phyloP scores from a whole-genome alignment of 345 rosid genomes.

The Lumnitzera littorea region DNA sequence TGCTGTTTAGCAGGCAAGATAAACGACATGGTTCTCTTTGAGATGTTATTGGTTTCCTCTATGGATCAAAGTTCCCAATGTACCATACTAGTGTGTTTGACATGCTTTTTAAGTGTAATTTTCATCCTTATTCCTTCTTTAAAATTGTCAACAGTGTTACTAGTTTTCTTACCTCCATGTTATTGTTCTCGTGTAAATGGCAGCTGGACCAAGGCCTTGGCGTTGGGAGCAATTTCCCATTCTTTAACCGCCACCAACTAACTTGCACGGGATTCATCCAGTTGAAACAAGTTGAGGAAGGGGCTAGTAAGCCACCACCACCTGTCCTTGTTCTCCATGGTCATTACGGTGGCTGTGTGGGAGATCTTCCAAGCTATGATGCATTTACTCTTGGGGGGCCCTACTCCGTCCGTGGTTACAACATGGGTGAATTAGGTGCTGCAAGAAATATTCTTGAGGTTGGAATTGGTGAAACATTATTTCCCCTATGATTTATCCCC shows the following conservation, averaged over 20 bases:
- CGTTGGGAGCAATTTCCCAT: slow-evolving; percentile 87
- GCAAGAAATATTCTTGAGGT: slow-evolving; percentile 90
- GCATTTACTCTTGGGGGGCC: slow-evolving; percentile 99
- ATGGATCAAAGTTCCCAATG: too few species aligned
- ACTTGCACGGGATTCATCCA: slow-evolving; percentile 80
- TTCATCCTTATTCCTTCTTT: not conserved
- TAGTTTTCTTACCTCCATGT: slow-evolving; percentile 8
- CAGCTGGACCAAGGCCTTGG: slow-evolving; percentile 99
- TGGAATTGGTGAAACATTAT: slow-evolving; percentile 6
- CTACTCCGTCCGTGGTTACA: slow-evolving; percentile 96
- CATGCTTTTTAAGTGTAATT: too few species aligned
- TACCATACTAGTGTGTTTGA: too few species aligned
- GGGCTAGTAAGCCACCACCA: slow-evolving; percentile 74
- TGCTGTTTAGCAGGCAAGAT: too few species aligned
- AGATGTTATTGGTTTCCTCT: too few species aligned
- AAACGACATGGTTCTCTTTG: too few species aligned
- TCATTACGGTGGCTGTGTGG: slow-evolving; percentile 98
- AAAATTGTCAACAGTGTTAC: not conserved
- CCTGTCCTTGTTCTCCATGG: slow-evolving; percentile 92
- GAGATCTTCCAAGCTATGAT: slow-evolving; percentile 97
- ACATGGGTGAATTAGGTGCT: slow-evolving; percentile 98
- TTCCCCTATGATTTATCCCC: too few species aligned
- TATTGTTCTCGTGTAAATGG: slow-evolving; percentile 10
- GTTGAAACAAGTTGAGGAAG: slow-evolving; percentile 82
- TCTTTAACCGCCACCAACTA: slow-evolving; percentile 94